Evolutionary conservation across 768 basidiomycete genomes (phyloP), one percentile per base, ranked within the genome.

Genomic region (Pulveroboletus ravenelii): DNA sequence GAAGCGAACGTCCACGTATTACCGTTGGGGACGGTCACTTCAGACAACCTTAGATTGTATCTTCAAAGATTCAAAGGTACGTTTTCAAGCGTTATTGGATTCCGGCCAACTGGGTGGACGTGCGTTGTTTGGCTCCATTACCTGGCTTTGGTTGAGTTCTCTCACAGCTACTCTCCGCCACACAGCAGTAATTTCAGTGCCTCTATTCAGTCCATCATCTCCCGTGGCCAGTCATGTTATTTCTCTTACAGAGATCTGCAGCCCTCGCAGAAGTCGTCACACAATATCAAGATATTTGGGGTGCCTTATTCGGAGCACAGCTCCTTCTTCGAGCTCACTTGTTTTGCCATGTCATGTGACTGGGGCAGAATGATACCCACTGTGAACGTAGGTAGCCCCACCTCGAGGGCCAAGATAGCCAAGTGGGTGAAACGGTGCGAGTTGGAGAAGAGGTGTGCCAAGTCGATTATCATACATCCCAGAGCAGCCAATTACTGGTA

Each of bases 21-120:
- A 4, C 92, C 93, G 1, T 73, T 99, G 9, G 75, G 78, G 13
- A 70, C 81, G 41, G 84, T 97, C 52, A 78, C 81, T 3, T 79
- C 82, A 0, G 94, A 98, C 58, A 78, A 79, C 49, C 75, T 99
- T 31, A 82, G 82, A 62, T 69, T 71, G 3, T 98, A 99, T 61
- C 71, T 90, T 18, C 81, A 83, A 38, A 81, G 81, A 6, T 91
- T 84, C 62, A 80, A 85, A 47, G 82, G 82, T 5, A 75, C 71
- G 12, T 98, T 86, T 63, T 78, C 75, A 42, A 82, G 79, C 47
- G 80, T 81, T 1, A 75, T 96, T 12, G 94, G 87, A 0, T 88
- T 98, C 57, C 73, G 94, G 50, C 96, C 96, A 0, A 98, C 96
- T 0, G 96, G 96, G 32, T 98, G 95, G 95, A 89, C 91, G 82